phyloP scores from a whole-genome alignment of 345 rosid species.

The Brassica rapa region DNA sequence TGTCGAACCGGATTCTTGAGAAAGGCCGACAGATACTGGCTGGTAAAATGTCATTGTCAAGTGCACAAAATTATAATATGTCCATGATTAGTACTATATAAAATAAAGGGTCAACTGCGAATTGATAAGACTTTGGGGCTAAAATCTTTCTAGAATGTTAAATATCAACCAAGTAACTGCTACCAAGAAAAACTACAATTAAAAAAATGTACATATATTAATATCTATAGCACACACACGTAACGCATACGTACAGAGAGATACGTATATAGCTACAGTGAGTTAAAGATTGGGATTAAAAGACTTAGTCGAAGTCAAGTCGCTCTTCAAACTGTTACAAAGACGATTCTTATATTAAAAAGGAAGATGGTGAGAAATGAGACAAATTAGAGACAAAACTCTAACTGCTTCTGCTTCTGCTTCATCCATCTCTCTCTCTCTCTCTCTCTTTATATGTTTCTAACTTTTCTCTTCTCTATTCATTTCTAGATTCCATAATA shows the following conservation, averaged over 20 bases:
- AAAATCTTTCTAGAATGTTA: neutral
- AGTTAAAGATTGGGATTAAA: slow-evolving; percentile 1
- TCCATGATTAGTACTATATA: neutral
- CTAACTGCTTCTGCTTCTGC: neutral
- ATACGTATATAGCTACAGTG: neutral
- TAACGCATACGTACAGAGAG: slow-evolving; percentile 7
- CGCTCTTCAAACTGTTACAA: neutral
- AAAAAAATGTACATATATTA: neutral
- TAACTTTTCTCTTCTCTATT: neutral
- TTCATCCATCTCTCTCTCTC: neutral
- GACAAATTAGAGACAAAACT: neutral
- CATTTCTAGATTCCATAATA: neutral
- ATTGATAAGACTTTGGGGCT: neutral
- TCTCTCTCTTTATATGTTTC: slow-evolving; percentile 18
- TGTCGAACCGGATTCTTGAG: neutral
- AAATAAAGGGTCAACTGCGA: neutral
- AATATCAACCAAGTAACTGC: slow-evolving; percentile 2
- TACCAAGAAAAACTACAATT: neutral
- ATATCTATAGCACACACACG: neutral
- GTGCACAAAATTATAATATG: slow-evolving; percentile 5
- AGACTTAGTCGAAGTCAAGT: slow-evolving; percentile 33
- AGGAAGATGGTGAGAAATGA: slow-evolving; percentile 35
- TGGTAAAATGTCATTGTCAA: slow-evolving; percentile 24
- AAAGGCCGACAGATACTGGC: slow-evolving; percentile 20
- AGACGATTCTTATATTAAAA: neutral